phyloP scores from a whole-genome alignment of 2,329 filamentous ascomycete genomes.

The Geosmithia putterillii region DNA sequence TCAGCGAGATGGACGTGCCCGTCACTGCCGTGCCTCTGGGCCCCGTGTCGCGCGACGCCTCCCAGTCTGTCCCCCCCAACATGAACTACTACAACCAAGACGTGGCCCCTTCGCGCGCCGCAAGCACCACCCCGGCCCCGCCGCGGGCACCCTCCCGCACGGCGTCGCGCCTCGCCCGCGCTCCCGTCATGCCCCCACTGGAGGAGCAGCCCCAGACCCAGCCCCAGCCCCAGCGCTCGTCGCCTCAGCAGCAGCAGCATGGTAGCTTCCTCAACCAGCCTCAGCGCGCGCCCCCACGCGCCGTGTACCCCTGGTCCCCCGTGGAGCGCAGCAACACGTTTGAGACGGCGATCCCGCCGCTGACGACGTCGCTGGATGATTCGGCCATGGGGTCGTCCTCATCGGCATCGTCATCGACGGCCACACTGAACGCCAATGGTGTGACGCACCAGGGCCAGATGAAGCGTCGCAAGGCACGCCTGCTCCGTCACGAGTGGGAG shows the following conservation, averaged over 20 bases:
- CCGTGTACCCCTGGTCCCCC: conserved; percentile 44
- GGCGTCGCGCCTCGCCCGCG: conserved; percentile 39
- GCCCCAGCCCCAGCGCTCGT: conserved; percentile 20
- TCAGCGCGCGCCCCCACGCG: conserved; percentile 39
- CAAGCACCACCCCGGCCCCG: conserved; percentile 9
- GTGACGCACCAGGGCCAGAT: conserved; percentile 74
- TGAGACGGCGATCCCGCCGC: conserved; percentile 31
- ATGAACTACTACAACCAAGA: conserved; percentile 61
- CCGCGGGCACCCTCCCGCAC: conserved; percentile 26
- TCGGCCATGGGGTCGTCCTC: conserved; percentile 7
- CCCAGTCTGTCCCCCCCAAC: conserved; percentile 86
- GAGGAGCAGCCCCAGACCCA: conserved; percentile 7
- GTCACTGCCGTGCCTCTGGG: conserved; percentile 60
- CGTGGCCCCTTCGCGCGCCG: neutral
- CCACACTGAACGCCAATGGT: conserved; percentile 33
- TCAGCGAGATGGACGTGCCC: conserved; percentile 84
- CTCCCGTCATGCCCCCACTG: conserved; percentile 14
- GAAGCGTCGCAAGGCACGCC: conserved; percentile 83
- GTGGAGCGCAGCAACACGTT: conserved; percentile 27
- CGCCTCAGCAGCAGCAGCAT: no score
- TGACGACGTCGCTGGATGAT: conserved; percentile 9
- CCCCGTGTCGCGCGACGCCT: conserved; percentile 64
- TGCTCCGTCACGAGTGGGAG: conserved; percentile 88
- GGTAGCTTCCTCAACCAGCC: conserved; percentile 21
- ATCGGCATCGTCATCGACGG: conserved; percentile 15